A percentile compares a stretch with the other conserved stretches of the same genome.
Evolutionary conservation across 768 basidiomycete genomes (phyloP).

Genomic region (Myochromella boudieri): DNA sequence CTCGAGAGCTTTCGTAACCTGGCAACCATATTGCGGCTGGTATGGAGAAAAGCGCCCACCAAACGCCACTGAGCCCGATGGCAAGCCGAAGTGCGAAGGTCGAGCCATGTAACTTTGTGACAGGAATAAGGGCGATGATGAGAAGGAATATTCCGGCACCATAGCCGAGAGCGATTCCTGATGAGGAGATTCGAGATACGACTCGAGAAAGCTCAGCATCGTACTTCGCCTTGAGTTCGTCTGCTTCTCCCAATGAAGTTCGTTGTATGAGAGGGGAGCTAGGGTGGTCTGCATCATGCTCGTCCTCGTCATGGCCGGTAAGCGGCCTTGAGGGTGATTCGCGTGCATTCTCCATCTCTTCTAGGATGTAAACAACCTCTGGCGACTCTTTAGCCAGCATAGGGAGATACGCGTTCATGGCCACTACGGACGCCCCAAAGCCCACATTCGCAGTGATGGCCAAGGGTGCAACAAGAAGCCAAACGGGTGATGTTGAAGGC

Average conservation of each 20-base stretch:
- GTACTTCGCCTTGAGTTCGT: constrained; percentile 41
- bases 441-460: constrained; percentile 80
- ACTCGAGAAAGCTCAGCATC: constrained; percentile 62
- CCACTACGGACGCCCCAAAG: constrained; percentile 85
- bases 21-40: constrained; percentile 80
- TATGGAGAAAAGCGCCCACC: constrained; percentile 85
- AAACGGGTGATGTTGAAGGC: constrained; percentile 67
- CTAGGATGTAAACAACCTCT: constrained; percentile 47
- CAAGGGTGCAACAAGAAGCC: constrained; percentile 67
- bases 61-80: constrained; percentile 80
- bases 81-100: constrained; percentile 80
- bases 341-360: constrained; percentile 28
- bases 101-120: constrained; percentile 68
- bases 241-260: constrained; percentile 14
- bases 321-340: constrained; percentile 13
- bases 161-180: constrained; percentile 87
- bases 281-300: constrained; percentile 25
- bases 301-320: constrained; percentile 16
- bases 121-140: constrained; percentile 74
- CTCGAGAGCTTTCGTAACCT: constrained; percentile 20
- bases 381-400: constrained; percentile 64
- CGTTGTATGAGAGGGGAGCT: constrained; percentile 39
- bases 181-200: constrained; percentile 81
- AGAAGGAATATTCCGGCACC: constrained; percentile 78
- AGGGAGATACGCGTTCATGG: constrained; percentile 89